Evolutionary conservation across 495 filamentous ascomycete species (phyloP).

Genomic region (Lindgomyces ingoldianus): DNA sequence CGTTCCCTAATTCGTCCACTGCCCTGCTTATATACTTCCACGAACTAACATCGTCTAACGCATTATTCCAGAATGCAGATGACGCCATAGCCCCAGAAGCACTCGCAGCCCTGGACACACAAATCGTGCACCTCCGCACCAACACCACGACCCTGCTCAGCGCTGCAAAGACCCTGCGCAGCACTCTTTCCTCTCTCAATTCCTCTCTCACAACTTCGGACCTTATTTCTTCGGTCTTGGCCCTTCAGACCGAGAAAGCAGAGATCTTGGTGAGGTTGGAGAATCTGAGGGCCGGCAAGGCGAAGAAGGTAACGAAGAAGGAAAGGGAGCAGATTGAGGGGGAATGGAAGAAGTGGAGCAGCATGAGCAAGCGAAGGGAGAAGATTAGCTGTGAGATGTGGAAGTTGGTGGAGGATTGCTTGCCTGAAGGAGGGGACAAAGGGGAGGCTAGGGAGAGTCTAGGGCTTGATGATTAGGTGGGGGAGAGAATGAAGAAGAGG

Average conservation of each 20-base stretch:
- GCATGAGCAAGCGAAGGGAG: conserved; percentile 49
- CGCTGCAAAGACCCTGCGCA: conserved; percentile 55
- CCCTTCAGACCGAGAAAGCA: conserved; percentile 52
- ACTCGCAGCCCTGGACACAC: conserved; percentile 51
- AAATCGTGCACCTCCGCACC: conserved; percentile 55
- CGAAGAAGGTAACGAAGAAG: conserved; percentile 50
- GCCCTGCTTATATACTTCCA: neutral
- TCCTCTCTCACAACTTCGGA: conserved; percentile 56
- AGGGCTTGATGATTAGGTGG: conserved; percentile 34
- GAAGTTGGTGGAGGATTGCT: conserved; percentile 35
- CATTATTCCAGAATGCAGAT: conserved; percentile 42
- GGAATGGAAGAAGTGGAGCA: conserved; percentile 57
- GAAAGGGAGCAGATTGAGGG: conserved; percentile 53
- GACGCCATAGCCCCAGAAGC: conserved; percentile 51
- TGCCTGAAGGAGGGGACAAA: conserved; percentile 34
- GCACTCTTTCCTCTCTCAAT: conserved; percentile 52
- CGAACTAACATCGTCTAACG: neutral
- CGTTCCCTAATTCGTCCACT: neutral
- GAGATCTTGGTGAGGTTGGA: conserved; percentile 48
- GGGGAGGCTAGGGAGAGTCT: conserved; percentile 36
- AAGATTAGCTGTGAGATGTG: conserved; percentile 48
- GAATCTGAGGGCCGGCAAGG: conserved; percentile 45
- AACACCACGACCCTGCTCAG: conserved; percentile 52
- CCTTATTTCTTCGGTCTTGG: conserved; percentile 50
- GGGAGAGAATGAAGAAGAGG: neutral